phyloP scores from a whole-genome alignment of 495 filamentous ascomycete genomes.

The Penicillium lividum region DNA sequence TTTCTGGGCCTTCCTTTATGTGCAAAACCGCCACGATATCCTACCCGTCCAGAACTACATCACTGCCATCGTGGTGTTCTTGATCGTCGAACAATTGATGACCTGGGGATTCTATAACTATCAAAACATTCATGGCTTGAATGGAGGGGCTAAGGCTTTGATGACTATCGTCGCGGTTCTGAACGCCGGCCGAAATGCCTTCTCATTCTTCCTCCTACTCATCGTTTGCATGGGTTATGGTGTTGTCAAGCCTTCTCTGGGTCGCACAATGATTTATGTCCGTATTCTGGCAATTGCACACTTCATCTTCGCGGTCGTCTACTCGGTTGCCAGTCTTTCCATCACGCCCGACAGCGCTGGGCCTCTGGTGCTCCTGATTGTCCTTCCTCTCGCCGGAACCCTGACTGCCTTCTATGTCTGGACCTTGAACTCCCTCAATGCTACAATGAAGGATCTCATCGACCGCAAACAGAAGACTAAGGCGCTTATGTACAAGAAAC shows the following conservation, averaged over 20 bases:
- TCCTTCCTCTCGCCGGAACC: conserved; percentile 88
- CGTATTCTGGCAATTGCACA: conserved; percentile 88
- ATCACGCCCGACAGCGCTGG: conserved; percentile 75
- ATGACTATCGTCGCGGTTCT: conserved; percentile 89
- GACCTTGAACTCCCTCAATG: conserved; percentile 93
- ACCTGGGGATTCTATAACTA: conserved; percentile 98
- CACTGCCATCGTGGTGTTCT: conserved; percentile 92
- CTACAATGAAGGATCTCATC: conserved; percentile 91
- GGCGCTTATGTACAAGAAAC: conserved; percentile 93
- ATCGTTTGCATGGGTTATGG: conserved; percentile 99
- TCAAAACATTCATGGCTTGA: conserved; percentile 84
- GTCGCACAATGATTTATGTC: conserved; percentile 91
- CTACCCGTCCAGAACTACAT: conserved; percentile 99
- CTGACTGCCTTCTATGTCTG: conserved; percentile 98
- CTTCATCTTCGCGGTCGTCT: conserved; percentile 93
- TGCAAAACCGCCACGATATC: conserved; percentile 91
- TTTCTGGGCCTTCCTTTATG: conserved; percentile 95
- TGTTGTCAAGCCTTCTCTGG: conserved; percentile 92
- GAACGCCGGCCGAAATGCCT: conserved; percentile 91
- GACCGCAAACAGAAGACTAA: conserved; percentile 94
- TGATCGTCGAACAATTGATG: conserved; percentile 93
- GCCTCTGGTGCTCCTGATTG: conserved; percentile 90
- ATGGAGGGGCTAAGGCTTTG: conserved; percentile 73
- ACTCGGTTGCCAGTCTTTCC: conserved; percentile 84
- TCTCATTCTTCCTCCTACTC: conserved; percentile 97